Evolutionary conservation across 2,329 filamentous ascomycete species (phyloP), one percentile per base, ranked within the genome.

Genomic region (Trichoderma sp.): DNA sequence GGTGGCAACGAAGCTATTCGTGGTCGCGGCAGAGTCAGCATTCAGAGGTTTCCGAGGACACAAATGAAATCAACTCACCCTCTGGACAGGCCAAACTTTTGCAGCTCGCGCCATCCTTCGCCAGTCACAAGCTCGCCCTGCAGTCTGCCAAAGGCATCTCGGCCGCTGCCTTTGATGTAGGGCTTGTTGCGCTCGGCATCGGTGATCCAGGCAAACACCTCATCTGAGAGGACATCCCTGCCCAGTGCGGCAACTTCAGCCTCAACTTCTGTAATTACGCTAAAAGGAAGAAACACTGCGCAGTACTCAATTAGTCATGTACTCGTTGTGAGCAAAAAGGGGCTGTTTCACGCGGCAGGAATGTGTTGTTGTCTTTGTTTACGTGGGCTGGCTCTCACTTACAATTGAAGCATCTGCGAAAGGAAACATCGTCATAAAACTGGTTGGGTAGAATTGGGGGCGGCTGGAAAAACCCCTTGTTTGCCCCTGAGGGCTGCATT

Each of bases 131-230:
- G 80, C 40, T 88, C 84, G 58, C 87, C 86, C 7, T 81, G 85
- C 61, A 85, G 85, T 62, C 83, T 82, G 0, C 91, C 89, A 76
- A 91, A 91, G 0, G 86, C 85, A 74, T 89, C 86, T 13, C 87
- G 82, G 1, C 87, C 85, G 53, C 83, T 83, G 4, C 85, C 85
- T 58, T 80, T 81, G 8, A 92, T 78, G 37, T 88, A 87, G 0
- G 90, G 89, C 56, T 86, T 84, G 71, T 91, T 89, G 53, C 81
- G 83, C 77, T 93, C 91, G 0, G 90, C 87, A 75, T 92, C 88
- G 0, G 86, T 85, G 21, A 90, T 77, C 79, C 83, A 87, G 71
- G 83, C 76, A 56, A 91, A 84, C n/a, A 89, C 79, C 57, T 83
- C 76, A 24, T 84, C 82, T 0, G 84, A 83, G 29, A 91, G 77